These are phyloP conservation scores for Cicer chorassanicum DNA, from an alignment of 306 rosid species.

Conservation along the genomic window DNA sequence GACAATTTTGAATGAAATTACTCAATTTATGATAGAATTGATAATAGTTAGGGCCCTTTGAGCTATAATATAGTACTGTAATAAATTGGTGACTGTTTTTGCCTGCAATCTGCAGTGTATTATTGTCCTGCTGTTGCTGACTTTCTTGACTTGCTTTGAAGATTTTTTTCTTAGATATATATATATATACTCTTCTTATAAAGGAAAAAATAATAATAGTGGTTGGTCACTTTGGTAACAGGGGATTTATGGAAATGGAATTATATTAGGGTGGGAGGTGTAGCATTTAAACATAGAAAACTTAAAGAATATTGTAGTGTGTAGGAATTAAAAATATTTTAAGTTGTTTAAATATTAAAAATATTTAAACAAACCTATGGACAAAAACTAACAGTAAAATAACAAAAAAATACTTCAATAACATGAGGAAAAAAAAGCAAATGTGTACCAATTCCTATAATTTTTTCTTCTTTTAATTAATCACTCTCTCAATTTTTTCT, in stretches of 20 bases:
- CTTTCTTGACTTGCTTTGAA: not conserved
- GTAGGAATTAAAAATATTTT: too few relatives aligned
- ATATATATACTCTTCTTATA: too few relatives aligned
- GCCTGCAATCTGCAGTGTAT: not conserved
- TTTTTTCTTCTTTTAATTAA: too few relatives aligned
- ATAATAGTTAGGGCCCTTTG: not conserved
- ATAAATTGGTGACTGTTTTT: not conserved
- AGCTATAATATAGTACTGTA: not conserved
- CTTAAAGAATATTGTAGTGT: too few relatives aligned
- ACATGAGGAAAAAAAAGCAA: too few relatives aligned
- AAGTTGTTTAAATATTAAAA: too few relatives aligned
- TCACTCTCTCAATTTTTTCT: too few relatives aligned
- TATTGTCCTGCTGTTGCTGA: conserved; percentile 9
- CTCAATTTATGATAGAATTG: not conserved
- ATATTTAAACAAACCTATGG: too few relatives aligned
- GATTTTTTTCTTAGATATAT: not conserved
- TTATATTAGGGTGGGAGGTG: not conserved
- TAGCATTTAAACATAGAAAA: too few relatives aligned
- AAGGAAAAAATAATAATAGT: not conserved
- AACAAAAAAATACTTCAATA: too few relatives aligned
- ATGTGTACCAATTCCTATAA: too few relatives aligned
- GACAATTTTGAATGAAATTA: conserved; percentile 25
- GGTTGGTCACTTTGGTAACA: not conserved
- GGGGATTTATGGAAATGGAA: not conserved
- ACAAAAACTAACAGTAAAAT: too few relatives aligned